Evolutionary conservation across 805 yeast species (phyloP).

Genomic region (Metschnikowia arizonensis): DNA sequence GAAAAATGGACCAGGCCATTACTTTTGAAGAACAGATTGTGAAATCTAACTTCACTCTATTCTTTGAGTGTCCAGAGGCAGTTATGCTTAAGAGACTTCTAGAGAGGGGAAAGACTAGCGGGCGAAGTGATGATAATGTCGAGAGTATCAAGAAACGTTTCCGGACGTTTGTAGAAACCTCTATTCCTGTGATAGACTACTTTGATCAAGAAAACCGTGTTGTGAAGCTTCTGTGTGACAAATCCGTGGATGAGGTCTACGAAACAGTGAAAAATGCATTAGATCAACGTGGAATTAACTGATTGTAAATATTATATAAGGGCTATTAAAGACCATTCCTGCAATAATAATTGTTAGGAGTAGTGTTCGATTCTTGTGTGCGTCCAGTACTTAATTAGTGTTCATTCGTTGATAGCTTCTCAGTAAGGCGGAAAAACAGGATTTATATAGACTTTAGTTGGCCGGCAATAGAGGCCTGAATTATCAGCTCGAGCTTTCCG

Average conservation of each 20-base stretch:
- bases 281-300: slow-evolving; percentile 33
- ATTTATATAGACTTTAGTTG: no score
- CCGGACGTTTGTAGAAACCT: slow-evolving; percentile 77
- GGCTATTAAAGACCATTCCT: background rate
- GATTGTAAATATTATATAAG: slow-evolving; percentile 1
- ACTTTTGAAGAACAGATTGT: slow-evolving; percentile 82
- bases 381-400: no score
- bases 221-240: slow-evolving; percentile 72
- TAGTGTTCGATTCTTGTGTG: no score
- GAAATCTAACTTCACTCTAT: slow-evolving; percentile 64
- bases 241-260: slow-evolving; percentile 76
- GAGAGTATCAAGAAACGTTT: slow-evolving; percentile 90
- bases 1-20: slow-evolving; percentile 96
- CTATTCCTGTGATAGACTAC: slow-evolving; percentile 90
- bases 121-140: slow-evolving; percentile 88
- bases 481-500: no score
- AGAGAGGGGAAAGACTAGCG: slow-evolving; percentile 92
- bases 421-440: no score
- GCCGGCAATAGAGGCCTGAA: no score
- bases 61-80: slow-evolving; percentile 76
- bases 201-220: slow-evolving; percentile 72
- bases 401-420: no score
- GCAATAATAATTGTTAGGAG: background rate
- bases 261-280: slow-evolving; percentile 63
- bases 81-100: slow-evolving; percentile 82